Evolutionary conservation across 768 basidiomycete genomes (phyloP), one percentile per base, ranked within the genome.

Genomic region (Macrolepiota dolichaula): DNA sequence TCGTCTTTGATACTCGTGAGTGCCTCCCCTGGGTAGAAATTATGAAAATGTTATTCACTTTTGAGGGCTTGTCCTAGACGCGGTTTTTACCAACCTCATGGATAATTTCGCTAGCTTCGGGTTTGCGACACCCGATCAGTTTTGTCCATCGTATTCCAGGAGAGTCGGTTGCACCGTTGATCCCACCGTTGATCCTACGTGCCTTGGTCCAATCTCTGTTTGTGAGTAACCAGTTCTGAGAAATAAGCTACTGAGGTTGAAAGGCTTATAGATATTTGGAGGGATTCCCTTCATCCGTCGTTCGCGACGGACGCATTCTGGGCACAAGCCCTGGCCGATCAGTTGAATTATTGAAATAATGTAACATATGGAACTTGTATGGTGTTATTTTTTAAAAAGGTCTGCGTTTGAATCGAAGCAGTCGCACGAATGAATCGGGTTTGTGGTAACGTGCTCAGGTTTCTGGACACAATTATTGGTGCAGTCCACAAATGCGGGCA

Each of bases 1-100:
- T 57, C 3, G 57, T 66, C 27, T 69, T 67, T 42, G 65, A 69
- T 44, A 66, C 66, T 32, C 68, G 68, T 67, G 10, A 32, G 66
- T 61, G 6, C 19, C 9, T n/a, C n/a, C 15, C n/a, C 27, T 36
- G 15, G 19, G 24, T 5, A 19, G 13, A n/a, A n/a, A n/a, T 17
- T 19, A 2, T 29, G 6, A 25, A 22, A 5, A 17, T 19, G 35
- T 7, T 13, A 29, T n/a, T n/a, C 25, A 6, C 27, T 24, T 13
- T 47, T 25, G 17, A 13, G 47, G 10, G 15, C 24, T n/a, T 2
- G 29, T 15, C 35, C n/a, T 54, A 67, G 68, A 66, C 47, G 37
- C 55, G 0, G 56, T 67, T 19, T 66, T 69, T 56, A 55, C 68
- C 13, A 61, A 50, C 4, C 51, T 67, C 35, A 66, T 69, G 66